Base-by-base conservation (phyloP, 2,329 filamentous ascomycete genomes). In the Aspergillus ruber region DNA sequence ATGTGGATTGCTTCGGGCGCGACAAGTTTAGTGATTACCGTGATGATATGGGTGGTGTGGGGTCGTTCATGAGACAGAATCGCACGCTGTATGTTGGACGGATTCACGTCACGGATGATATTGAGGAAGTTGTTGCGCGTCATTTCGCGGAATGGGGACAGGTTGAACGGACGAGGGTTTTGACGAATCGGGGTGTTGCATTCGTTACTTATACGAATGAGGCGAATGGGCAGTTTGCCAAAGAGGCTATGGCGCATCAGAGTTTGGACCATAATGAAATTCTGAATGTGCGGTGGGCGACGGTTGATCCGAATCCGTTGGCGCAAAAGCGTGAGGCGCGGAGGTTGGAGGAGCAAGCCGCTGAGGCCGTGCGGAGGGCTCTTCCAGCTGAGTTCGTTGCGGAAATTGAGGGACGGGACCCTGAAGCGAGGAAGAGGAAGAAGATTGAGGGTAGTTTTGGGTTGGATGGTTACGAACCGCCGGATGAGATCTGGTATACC, bases 71-170 rank as follows among this genome's bases (percentile, higher is more conserved):
- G 82, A 80, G 93, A 18, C 88, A 95, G 63, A 98, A 98, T 65
- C 79, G 93, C 27, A 98, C 93, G 1, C 76, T 98, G 5, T 98
- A 98, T 60, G 82, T 96, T 1, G 93, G 93, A 4, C 78, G 90
- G 42, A 96, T 98, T 66, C 89, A 96, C 67, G 91, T 95, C 32
- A 91, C 85, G 10, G 93, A 97, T 67, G 91, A 97, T 63, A 96
- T 97, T 52, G 91, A 98, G 65, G 93, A 98, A 70, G 82, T 97
- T 32, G 91, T 97, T 5, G 85, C 91, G 25, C 79, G 94, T 12
- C 93, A 98, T 70, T 96, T 97, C 65, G 86, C 89, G 20, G 93
- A 98, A 78, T 98, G 90, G 90, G 93, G 93, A 0, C 86, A 90
- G 60, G 76, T 98, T 43, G 91, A 97, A 66, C 81, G 93, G 40